phyloP scores from a whole-genome alignment of 805 yeast genomes.

The Lipomyces yamanashiensis region DNA sequence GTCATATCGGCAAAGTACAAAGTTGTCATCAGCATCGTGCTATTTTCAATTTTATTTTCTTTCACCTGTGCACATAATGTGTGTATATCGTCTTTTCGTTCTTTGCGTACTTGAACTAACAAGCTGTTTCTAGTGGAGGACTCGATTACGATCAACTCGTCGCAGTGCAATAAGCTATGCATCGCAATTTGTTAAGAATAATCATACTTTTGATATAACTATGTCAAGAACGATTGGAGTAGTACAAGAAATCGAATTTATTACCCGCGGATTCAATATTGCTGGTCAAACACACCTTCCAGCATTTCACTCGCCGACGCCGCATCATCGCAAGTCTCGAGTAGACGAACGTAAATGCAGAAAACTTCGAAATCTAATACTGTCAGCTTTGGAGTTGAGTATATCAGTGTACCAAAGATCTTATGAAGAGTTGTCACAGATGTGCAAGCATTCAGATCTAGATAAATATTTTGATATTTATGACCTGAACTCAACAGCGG shows the following conservation, averaged over 20 bases:
- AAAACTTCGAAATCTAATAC: slow-evolving; percentile 22
- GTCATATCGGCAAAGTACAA: slow-evolving; percentile 14
- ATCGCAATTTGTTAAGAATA: slow-evolving; percentile 27
- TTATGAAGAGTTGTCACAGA: slow-evolving; percentile 17
- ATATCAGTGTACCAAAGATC: slow-evolving; percentile 24
- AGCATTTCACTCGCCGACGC: neutral
- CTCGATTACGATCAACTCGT: slow-evolving; percentile 31
- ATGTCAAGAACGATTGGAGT: slow-evolving; percentile 32
- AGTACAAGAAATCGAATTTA: slow-evolving; percentile 38
- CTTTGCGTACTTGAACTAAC: neutral
- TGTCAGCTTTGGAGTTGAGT: slow-evolving; percentile 32
- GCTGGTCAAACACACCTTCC: neutral
- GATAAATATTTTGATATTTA: slow-evolving; percentile 36
- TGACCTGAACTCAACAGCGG: slow-evolving; percentile 18
- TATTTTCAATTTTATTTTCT: slow-evolving; percentile 19
- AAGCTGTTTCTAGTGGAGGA: slow-evolving; percentile 29
- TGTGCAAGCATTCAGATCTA: slow-evolving; percentile 26
- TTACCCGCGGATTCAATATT: slow-evolving; percentile 27
- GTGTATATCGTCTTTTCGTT: neutral
- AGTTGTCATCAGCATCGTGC: slow-evolving; percentile 21
- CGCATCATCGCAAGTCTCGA: neutral
- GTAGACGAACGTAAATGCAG: slow-evolving; percentile 24
- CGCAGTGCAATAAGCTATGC: slow-evolving; percentile 20
- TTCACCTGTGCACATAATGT: slow-evolving; percentile 35
- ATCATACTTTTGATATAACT: slow-evolving; percentile 34